A percentile compares a stretch with the other conserved stretches of the same genome.
Conservation (phyloP, 805 yeast genomes). For the Metschnikowia rubicola region DNA sequence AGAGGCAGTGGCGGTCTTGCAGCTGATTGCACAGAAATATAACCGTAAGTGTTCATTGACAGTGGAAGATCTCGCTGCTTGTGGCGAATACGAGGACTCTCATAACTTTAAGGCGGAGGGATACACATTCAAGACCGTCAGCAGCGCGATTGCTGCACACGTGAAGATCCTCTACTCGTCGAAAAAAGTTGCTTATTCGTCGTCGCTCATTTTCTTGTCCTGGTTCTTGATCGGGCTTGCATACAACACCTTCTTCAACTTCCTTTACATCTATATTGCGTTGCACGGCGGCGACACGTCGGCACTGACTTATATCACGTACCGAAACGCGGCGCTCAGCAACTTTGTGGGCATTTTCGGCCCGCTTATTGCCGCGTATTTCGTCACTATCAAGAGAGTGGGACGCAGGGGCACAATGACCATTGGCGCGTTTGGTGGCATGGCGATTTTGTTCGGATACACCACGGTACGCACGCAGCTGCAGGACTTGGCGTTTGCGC, state of each 20-base stretch:
- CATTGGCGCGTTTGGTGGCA: conserved; percentile 19
- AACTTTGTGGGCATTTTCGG: conserved; percentile 9
- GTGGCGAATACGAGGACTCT: conserved; percentile 13
- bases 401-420: conserved; percentile 59
- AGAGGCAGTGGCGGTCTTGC: conserved; percentile 10
- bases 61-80: conserved; percentile 8
- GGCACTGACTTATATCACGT: conserved; percentile 4
- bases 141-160: not conserved
- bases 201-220: conserved; percentile 5
- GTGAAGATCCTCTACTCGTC: conserved; percentile 2
- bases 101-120: not conserved
- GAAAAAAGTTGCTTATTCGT: conserved; percentile 4
- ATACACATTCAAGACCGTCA: conserved; percentile 1
- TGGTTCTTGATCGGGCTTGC: conserved; percentile 9
- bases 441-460: conserved; percentile 23
- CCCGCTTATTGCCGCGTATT: conserved; percentile 8
- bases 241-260: conserved; percentile 9
- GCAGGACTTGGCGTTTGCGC: conserved; percentile 19
- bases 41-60: conserved; percentile 14
- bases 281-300: conserved; percentile 10
- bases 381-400: conserved; percentile 23
- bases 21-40: conserved; percentile 13
- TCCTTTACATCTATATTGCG: conserved; percentile 9
- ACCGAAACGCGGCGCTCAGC: conserved; percentile 9
- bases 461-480: conserved; percentile 18